Conservation (phyloP, 371 early-diverging fungal species). For the Rhizomucor pusillus region DNA sequence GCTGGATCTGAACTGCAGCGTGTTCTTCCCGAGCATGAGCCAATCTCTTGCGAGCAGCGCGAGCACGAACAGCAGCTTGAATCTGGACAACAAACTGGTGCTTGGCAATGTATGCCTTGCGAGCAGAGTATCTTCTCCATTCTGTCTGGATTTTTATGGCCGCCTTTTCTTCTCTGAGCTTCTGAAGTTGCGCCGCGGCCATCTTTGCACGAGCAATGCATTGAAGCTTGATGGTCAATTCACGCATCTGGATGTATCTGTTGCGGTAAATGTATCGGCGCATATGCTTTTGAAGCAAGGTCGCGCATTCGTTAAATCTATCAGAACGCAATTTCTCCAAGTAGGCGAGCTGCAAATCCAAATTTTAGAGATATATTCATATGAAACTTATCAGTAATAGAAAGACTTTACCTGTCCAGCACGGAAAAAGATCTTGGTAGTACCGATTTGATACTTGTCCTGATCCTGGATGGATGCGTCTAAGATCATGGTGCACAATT, state of each 20-base stretch:
- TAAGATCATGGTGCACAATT: constrained; percentile 65
- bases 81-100: constrained; percentile 24
- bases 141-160: constrained; percentile 74
- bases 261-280: constrained; percentile 69
- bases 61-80: constrained; percentile 54
- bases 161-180: constrained; percentile 65
- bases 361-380: not conserved
- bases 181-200: constrained; percentile 52
- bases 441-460: constrained; percentile 94
- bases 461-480: constrained; percentile 64
- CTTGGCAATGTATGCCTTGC: constrained; percentile 48
- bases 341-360: constrained; percentile 64
- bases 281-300: constrained; percentile 87
- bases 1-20: constrained; percentile 79
- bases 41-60: constrained; percentile 49
- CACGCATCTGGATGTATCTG: constrained; percentile 59
- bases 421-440: constrained; percentile 99
- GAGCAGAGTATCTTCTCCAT: constrained; percentile 64
- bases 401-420: constrained; percentile 69
- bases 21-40: constrained; percentile 40
- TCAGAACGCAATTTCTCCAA: constrained; percentile 88
- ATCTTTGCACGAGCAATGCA: constrained; percentile 53
- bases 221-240: constrained; percentile 56
- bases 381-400: not conserved
- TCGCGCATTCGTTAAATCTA: constrained; percentile 73